These are phyloP conservation scores for Firmiana major DNA, from an alignment of 345 rosid genomes.

Conservation along the genomic window DNA sequence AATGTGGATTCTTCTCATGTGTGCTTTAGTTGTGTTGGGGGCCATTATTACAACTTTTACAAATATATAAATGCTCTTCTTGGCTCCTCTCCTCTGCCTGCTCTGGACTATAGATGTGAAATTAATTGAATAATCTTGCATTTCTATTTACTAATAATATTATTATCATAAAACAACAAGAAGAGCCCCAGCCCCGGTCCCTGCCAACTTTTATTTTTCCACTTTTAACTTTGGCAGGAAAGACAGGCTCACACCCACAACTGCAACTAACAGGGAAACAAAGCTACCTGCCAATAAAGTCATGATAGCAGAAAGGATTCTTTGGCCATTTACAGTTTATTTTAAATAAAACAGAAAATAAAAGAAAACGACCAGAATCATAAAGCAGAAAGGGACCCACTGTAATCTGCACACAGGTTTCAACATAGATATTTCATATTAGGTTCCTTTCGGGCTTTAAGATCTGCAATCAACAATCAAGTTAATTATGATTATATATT, in stretches of 20 bases:
- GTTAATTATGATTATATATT: background rate
- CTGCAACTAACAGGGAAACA: background rate
- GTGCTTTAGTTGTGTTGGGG: no score
- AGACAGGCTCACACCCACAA: background rate
- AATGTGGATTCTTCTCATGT: no score
- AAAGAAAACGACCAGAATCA: background rate
- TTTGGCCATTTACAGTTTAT: background rate
- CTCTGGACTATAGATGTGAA: no score
- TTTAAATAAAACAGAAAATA: background rate
- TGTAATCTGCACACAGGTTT: constrained; percentile 1
- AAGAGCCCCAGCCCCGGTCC: background rate
- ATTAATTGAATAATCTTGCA: no score
- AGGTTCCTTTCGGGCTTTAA: no score
- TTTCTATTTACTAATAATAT: no score
- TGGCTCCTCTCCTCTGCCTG: no score
- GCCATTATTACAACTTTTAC: no score
- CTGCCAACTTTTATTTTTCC: background rate
- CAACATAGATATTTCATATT: background rate
- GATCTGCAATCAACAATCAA: background rate
- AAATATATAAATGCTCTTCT: no score
- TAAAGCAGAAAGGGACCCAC: background rate
- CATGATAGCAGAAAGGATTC: background rate
- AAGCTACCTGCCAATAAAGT: background rate
- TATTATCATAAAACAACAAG: background rate
- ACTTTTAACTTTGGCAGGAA: background rate